Evolutionary conservation across 2,329 filamentous ascomycete genomes (phyloP), one percentile per base, ranked within the genome.

Genomic region (Aspergillus oerlinghausenensis): DNA sequence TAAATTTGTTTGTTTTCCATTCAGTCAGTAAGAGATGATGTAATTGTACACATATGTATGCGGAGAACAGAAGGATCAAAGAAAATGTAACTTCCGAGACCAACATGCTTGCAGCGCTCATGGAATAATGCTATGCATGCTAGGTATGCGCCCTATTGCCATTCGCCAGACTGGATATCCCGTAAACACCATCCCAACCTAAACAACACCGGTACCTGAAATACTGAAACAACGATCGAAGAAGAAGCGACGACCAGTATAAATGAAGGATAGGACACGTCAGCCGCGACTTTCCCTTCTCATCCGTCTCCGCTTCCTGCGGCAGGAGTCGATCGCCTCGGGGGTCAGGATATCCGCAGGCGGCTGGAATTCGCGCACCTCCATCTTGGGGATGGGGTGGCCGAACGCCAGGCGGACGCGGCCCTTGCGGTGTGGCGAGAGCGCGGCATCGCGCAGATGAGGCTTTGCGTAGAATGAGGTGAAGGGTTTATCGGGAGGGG

Each of bases 401-500:
- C 93, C 93, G 82, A 94, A 97, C 3, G 92, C 93, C 50, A 88
- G 79, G 17, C 87, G 80, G 52, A 83, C 89, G 51, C 90, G 82
- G 47, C 85, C 84, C 52, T 89, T 85, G 35, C 91, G 82, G 50
- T 84, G 80, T 63, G 85, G 86, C 59, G 85, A 88, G n/a, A 96
- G 74, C 9, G 92, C 91, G 6, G 86, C 84, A 23, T 92, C 89
- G 26, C 93, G 87, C 59, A 93, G 82, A 67, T 95, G 87, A 25
- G 83, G 85, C 74, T 94, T 92, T 19, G 82, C 73, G 70, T 92
- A 97, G 76, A 97, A 97, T 0, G 90, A 96, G n/a, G 80, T 88
- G 68, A 97, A 92, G 40, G 89, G 88, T 56, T 80, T 83, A 19
- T 54, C 48, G 25, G 56, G 58, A 17, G 53, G 63, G 21, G 54